These are phyloP conservation scores for Calendula officinalis DNA, from an alignment of 129 eudicot genomes.

Conservation along the genomic window DNA sequence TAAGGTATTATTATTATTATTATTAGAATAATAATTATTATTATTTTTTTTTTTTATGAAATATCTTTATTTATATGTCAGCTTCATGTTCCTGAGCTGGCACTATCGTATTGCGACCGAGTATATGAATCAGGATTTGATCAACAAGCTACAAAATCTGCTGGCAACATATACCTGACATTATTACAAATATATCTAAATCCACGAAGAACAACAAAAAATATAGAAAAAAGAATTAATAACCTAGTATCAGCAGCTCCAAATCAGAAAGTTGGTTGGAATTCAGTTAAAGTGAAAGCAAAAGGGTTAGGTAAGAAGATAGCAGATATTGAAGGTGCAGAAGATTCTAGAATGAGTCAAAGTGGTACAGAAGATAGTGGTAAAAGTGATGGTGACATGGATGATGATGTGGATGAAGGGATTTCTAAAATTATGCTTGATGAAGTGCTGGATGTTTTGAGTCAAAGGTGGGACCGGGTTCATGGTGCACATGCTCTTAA, in stretches of 20 bases:
- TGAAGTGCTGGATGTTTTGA: conserved; percentile 85
- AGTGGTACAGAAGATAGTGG: conserved; percentile 92
- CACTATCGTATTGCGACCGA: conserved; percentile 87
- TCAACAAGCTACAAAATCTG: conserved; percentile 58
- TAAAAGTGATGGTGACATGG: conserved; percentile 87
- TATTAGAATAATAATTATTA: not conserved
- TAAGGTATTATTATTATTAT: conserved; percentile 53
- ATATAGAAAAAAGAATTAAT: conserved; percentile 67
- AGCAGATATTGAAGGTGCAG: conserved; percentile 93
- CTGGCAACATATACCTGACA: conserved; percentile 74
- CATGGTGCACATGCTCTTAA: conserved; percentile 91
- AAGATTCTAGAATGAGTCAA: conserved; percentile 62
- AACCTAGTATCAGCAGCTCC: conserved; percentile 59
- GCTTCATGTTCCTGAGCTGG: conserved; percentile 94
- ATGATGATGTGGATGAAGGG: conserved; percentile 54
- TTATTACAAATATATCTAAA: conserved; percentile 89
- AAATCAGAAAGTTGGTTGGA: conserved; percentile 48
- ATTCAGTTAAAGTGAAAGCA: conserved; percentile 49
- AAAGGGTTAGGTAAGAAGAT: conserved; percentile 64
- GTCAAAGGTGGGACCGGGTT: conserved; percentile 92
- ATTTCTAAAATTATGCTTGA: conserved; percentile 77
- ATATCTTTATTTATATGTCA: conserved; percentile 20
- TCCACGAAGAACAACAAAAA: conserved; percentile 72
- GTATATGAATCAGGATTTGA: conserved; percentile 71
- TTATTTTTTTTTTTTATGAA: not conserved